Percentiles rank a stretch among this genome's conserved stretches.
These are phyloP conservation scores for Mycena rosella DNA, from an alignment of 768 basidiomycete genomes.

Conservation along the genomic window DNA sequence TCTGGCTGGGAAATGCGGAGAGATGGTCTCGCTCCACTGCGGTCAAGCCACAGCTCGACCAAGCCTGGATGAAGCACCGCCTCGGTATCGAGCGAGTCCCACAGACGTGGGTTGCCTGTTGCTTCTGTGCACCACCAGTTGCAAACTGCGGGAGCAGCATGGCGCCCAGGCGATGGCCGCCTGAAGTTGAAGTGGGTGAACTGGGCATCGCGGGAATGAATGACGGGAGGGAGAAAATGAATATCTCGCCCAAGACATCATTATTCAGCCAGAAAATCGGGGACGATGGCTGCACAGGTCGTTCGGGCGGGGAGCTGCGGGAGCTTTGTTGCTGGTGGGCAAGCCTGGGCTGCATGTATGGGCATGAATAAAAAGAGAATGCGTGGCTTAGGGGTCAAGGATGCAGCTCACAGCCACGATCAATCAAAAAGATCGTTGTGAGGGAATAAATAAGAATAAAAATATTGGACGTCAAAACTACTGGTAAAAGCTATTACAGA, in stretches of 20 bases:
- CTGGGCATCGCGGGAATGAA: neutral
- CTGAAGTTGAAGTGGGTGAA: neutral
- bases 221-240: neutral
- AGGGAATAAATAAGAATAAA: no score
- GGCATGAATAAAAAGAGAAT: no score
- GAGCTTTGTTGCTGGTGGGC: no score
- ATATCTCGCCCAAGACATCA: neutral
- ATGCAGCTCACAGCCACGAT: no score
- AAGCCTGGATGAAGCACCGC: neutral
- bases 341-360: no score
- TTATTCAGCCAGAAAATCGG: neutral
- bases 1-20: neutral
- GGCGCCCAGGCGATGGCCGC: neutral
- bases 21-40: neutral
- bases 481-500: neutral
- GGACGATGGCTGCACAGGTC: neutral
- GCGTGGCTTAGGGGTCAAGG: no score
- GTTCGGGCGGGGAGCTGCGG: no score
- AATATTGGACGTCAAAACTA: no score
- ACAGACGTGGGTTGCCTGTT: neutral
- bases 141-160: neutral
- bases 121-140: no score
- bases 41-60: neutral
- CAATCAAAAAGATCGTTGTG: no score
- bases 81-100: neutral